phyloP scores from a whole-genome alignment of 2,329 filamentous ascomycete genomes.

The Huntiella omanensis region DNA sequence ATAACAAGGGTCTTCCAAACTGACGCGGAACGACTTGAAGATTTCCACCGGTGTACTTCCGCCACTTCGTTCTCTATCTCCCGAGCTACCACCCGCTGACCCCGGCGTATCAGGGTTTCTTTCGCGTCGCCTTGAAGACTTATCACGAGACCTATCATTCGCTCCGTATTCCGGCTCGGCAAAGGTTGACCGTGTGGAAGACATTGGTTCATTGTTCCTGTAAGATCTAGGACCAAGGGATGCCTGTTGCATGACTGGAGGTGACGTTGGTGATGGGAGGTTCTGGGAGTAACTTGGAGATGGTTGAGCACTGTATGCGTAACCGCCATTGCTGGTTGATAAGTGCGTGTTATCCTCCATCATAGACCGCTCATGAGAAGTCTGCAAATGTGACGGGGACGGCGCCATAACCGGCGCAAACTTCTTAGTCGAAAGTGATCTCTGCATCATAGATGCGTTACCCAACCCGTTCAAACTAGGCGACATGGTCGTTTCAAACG shows the following conservation, averaged over 20 bases:
- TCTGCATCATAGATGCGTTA: conserved; percentile 38
- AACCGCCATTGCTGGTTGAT: conserved; percentile 47
- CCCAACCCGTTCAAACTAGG: conserved; percentile 39
- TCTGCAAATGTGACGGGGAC: conserved; percentile 55
- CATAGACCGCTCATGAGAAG: conserved; percentile 45
- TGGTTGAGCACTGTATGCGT: conserved; percentile 28
- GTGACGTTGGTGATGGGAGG: conserved; percentile 51
- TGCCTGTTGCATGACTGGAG: conserved; percentile 34
- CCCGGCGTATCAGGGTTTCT: conserved; percentile 43
- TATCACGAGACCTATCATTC: conserved; percentile 16
- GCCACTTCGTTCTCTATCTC: neutral
- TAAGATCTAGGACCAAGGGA: conserved; percentile 45
- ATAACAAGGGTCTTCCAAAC: conserved; percentile 94
- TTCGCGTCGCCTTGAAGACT: conserved; percentile 36
- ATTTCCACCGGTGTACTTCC: conserved; percentile 63
- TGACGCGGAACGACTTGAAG: conserved; percentile 96
- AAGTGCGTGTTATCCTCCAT: conserved; percentile 55
- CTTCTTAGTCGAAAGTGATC: conserved; percentile 61
- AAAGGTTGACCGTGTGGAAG: conserved; percentile 35
- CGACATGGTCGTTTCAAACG: conserved; percentile 23
- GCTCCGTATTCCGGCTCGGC: conserved; percentile 24
- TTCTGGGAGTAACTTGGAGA: conserved; percentile 40
- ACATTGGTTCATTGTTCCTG: conserved; percentile 32
- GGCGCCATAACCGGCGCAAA: conserved; percentile 54
- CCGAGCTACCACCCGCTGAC: conserved; percentile 13